Conservation (phyloP, 352 stramenopile genomes). For the Phytopythium vexans region DNA sequence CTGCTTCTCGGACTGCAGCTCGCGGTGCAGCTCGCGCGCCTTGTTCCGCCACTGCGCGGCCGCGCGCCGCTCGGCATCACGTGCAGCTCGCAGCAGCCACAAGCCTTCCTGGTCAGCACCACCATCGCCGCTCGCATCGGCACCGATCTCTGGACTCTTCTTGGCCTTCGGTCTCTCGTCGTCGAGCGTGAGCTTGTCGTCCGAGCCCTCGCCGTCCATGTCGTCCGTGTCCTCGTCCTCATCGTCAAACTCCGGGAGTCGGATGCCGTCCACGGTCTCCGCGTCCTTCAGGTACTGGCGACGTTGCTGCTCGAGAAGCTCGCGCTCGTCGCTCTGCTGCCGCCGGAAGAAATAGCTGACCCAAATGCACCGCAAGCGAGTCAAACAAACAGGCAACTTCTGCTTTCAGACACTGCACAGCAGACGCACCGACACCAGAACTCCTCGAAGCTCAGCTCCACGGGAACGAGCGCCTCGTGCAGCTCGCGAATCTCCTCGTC, state of each 20-base stretch:
- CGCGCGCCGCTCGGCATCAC: slow-evolving; percentile 38
- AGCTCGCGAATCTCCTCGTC: slow-evolving; percentile 51
- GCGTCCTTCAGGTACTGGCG: slow-evolving; percentile 15
- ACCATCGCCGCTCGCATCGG: slow-evolving; percentile 10
- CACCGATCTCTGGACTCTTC: slow-evolving; percentile 13
- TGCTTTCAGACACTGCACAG: neutral
- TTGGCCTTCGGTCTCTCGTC: slow-evolving; percentile 17
- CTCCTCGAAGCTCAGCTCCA: slow-evolving; percentile 76
- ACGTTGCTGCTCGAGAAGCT: slow-evolving; percentile 29
- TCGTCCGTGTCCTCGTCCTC: slow-evolving; percentile 38
- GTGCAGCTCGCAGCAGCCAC: slow-evolving; percentile 34
- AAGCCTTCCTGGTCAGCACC: slow-evolving; percentile 33
- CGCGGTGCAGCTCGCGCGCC: slow-evolving; percentile 54
- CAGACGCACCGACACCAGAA: slow-evolving; percentile 68
- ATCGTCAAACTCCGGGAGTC: slow-evolving; percentile 24
- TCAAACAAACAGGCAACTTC: neutral
- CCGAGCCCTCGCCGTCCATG: slow-evolving; percentile 15
- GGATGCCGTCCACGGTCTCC: slow-evolving; percentile 24
- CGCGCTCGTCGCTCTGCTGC: slow-evolving; percentile 35
- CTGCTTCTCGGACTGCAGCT: slow-evolving; percentile 38
- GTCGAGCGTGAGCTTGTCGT: slow-evolving; percentile 9
- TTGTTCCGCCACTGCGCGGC: slow-evolving; percentile 71
- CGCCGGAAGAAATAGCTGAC: slow-evolving; percentile 67
- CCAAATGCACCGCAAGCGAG: too few relatives aligned
- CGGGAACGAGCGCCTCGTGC: slow-evolving; percentile 68